Evolutionary conservation across 2,329 filamentous ascomycete species (phyloP).

Genomic region (Cladosporium sp.): DNA sequence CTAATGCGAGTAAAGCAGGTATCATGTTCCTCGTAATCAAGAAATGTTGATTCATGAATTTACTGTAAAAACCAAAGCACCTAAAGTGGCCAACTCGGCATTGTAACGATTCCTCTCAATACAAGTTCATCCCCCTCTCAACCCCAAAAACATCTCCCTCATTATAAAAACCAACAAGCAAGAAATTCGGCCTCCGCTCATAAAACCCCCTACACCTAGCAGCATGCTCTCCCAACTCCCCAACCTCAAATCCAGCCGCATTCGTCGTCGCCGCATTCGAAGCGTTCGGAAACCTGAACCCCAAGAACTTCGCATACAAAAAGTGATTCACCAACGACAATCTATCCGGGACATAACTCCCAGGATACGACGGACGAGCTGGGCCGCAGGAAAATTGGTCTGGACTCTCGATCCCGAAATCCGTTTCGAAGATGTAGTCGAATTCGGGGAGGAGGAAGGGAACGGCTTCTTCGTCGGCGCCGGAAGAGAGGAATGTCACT

Average conservation of each 20-base stretch:
- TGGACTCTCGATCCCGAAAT: constrained; percentile 39
- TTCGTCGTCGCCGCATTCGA: constrained; percentile 46
- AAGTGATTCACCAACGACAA: constrained; percentile 50
- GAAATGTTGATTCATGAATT: neutral
- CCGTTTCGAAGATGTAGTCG: constrained; percentile 51
- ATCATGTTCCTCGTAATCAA: neutral
- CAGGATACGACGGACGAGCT: constrained; percentile 41
- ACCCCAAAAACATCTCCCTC: constrained; percentile 35
- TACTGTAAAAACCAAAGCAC: neutral
- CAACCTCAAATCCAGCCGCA: constrained; percentile 41
- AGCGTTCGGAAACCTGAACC: constrained; percentile 47
- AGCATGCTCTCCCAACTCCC: constrained; percentile 48
- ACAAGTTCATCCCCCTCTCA: constrained; percentile 36
- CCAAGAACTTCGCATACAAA: constrained; percentile 47
- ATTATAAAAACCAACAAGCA: constrained; percentile 45
- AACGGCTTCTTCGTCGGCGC: constrained; percentile 40
- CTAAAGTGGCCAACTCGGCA: neutral
- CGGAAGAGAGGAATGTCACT: constrained; percentile 49
- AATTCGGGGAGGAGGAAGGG: constrained; percentile 43
- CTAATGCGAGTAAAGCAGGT: neutral
- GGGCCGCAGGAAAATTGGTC: constrained; percentile 43
- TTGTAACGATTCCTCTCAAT: neutral
- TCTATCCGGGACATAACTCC: constrained; percentile 45
- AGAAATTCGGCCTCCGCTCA: constrained; percentile 43
- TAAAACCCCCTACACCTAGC: constrained; percentile 43